Conservation (phyloP, 495 filamentous ascomycete genomes). For the Penicillium flavigenum region DNA sequence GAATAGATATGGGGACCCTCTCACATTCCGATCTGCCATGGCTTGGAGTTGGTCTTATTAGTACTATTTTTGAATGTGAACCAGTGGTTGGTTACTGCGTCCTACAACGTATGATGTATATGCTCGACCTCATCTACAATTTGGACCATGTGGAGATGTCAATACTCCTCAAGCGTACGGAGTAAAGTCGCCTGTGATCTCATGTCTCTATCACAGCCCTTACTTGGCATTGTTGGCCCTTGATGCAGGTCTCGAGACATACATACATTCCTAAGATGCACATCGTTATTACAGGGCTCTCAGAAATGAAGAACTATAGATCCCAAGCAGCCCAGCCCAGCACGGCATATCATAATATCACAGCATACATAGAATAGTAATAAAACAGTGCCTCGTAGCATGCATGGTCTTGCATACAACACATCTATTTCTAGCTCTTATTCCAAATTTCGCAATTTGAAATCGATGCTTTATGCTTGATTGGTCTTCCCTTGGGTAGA, state of each 20-base stretch:
- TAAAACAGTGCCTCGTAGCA: too few relatives aligned
- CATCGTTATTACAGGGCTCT: background rate
- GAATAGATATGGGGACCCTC: background rate
- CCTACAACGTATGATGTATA: background rate
- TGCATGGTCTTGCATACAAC: background rate
- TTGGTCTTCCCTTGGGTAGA: background rate
- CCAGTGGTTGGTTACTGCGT: background rate
- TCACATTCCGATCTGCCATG: background rate
- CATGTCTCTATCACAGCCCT: constrained; percentile 8
- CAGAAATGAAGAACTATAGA: background rate
- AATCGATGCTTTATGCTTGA: background rate
- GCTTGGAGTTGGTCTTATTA: background rate
- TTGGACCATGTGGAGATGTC: background rate
- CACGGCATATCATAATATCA: too few relatives aligned
- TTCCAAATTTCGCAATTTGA: background rate
- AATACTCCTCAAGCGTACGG: background rate
- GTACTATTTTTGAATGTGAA: background rate
- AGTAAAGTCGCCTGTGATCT: background rate
- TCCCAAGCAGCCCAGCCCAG: background rate
- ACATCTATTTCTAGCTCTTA: background rate
- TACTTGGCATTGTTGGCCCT: constrained; percentile 15
- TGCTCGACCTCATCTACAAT: background rate
- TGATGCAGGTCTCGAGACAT: constrained; percentile 9
- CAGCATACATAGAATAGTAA: too few relatives aligned
- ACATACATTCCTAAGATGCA: constrained; percentile 3